Evolutionary conservation across 257 asterid species (phyloP).

Genomic region (Solanum tarapatanum): DNA sequence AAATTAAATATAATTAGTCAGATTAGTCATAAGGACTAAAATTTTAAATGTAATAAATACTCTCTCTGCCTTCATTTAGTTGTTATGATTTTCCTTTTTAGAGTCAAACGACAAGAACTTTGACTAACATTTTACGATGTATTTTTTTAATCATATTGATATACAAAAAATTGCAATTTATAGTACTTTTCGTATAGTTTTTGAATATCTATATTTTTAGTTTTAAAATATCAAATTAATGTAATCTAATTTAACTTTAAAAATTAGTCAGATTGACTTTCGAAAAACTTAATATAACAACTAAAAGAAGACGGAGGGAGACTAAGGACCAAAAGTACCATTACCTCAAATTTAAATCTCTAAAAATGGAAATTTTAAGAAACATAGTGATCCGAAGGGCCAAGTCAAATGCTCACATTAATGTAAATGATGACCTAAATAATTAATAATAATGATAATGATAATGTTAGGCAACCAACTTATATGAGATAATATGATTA

Average conservation of each 20-base stretch:
- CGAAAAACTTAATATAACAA: too few species aligned
- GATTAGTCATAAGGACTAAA: neutral
- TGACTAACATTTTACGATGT: too few species aligned
- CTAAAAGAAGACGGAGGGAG: too few species aligned
- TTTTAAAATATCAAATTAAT: too few species aligned
- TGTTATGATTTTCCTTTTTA: too few species aligned
- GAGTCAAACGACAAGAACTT: too few species aligned
- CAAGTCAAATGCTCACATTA: neutral
- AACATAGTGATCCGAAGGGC: neutral
- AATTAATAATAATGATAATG: neutral
- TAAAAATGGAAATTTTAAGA: neutral
- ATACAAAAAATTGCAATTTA: too few species aligned
- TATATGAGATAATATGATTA: neutral
- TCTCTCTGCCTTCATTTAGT: accelerated
- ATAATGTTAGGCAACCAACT: neutral
- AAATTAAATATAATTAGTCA: neutral
- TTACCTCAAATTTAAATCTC: neutral
- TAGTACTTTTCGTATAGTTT: too few species aligned
- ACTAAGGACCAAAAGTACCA: neutral
- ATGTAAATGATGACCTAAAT: neutral
- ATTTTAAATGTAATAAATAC: neutral
- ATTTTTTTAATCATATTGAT: too few species aligned
- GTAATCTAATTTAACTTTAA: too few species aligned
- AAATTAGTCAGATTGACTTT: too few species aligned
- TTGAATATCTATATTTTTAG: too few species aligned